These are phyloP conservation scores for Termitomyces sp. DNA, from an alignment of 768 basidiomycete genomes.

Conservation along the genomic window DNA sequence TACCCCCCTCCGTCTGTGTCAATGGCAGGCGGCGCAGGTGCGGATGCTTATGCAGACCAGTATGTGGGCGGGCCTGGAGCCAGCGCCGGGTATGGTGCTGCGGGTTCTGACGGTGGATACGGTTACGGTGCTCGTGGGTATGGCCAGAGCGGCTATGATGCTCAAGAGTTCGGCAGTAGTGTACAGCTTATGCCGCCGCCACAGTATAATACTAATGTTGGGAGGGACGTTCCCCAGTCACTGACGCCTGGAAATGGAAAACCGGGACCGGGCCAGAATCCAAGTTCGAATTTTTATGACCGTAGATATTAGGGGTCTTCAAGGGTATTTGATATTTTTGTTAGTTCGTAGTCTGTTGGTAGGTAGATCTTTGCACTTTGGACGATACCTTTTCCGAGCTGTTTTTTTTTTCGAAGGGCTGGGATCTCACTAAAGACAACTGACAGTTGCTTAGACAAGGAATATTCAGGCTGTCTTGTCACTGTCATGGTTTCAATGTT, in stretches of 20 bases:
- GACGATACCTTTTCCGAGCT: not conserved
- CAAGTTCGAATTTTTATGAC: constrained; percentile 1
- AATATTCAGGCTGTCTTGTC: too few relatives aligned
- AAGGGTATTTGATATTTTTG: not conserved
- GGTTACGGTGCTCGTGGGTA: not conserved
- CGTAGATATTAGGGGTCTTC: constrained; percentile 2
- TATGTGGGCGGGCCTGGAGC: not conserved
- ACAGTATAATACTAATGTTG: not conserved
- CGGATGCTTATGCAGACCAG: not conserved
- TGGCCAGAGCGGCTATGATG: not conserved
- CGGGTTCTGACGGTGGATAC: not conserved
- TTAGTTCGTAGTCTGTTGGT: not conserved
- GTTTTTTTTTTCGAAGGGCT: not conserved
- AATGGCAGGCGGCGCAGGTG: not conserved
- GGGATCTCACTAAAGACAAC: not conserved
- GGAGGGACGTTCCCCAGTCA: not conserved
- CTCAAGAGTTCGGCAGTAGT: constrained; percentile 8
- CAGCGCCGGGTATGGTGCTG: not conserved
- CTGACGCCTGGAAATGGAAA: constrained; percentile 2
- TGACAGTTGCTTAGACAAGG: too few relatives aligned
- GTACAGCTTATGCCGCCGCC: constrained; percentile 4
- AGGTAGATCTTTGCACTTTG: not conserved
- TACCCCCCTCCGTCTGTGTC: constrained; percentile 10
- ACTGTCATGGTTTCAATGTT: too few relatives aligned
- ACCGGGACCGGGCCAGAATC: too few relatives aligned